Percentiles rank a stretch among this genome's conserved stretches.
phyloP scores from a whole-genome alignment of 2,329 filamentous ascomycete species.

The Thielaviopsis populi region DNA sequence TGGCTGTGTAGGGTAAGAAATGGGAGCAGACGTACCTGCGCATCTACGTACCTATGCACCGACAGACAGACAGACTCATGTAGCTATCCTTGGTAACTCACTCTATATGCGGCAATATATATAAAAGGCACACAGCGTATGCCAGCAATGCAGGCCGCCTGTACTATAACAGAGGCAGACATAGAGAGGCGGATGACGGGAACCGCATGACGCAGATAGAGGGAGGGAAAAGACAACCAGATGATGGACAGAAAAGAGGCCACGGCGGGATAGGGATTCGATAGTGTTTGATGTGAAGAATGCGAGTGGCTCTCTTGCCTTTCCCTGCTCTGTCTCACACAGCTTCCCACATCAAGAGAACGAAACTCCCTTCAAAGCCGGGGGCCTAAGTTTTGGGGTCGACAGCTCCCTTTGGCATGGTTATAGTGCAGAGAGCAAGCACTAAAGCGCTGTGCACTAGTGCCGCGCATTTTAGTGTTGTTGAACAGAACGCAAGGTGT shows the following conservation, averaged over 20 bases:
- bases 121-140: background rate
- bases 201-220: background rate
- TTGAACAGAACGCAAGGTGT: too few species aligned
- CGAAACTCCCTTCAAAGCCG: too few species aligned
- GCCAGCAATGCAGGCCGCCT: background rate
- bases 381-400: too few species aligned
- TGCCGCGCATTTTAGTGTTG: too few species aligned
- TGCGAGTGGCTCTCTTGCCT: background rate
- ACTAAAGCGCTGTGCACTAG: too few species aligned
- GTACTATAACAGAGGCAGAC: background rate
- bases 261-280: background rate
- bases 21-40: too few species aligned
- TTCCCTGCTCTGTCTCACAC: background rate
- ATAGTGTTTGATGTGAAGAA: background rate
- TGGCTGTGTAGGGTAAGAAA: too few species aligned
- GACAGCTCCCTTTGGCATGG: background rate
- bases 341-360: background rate
- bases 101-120: background rate
- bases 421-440: too few species aligned
- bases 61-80: too few species aligned
- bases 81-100: background rate
- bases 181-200: background rate
- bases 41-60: too few species aligned
- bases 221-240: background rate
- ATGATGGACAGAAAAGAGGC: background rate